Base-by-base conservation (phyloP, 2,329 filamentous ascomycete species). In the Ambrosiella beaveri region DNA sequence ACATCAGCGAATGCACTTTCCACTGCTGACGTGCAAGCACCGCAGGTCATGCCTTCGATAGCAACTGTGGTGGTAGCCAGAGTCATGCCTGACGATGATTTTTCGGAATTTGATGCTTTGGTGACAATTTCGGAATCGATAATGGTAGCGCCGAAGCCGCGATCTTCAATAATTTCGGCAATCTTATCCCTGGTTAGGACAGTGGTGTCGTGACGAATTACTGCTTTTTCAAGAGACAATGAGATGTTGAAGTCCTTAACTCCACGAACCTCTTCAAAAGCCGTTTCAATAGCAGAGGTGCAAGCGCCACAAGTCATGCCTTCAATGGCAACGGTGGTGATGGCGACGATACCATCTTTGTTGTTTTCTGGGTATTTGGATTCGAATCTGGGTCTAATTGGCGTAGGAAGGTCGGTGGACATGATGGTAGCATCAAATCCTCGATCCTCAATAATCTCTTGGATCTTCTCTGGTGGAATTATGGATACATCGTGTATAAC, bases 1-100 rank as follows among this genome's bases (percentile, higher is more conserved):
- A 91, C 71, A 62, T 78, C 80, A 63, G 81, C 80, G 70, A 98
- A 93, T 2, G 86, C 88, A 55, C 80, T 78, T 66, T 96, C 87
- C 1, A 97, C 82, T 5, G 91, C 89, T 1, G 91, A 91, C 0
- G 93, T 97, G 70, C 93, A 98, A 47, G 93, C 88, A 19, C 91
- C 91, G 67, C 93, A 97, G 1, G 93, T 98, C 93, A 98, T 98
- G 55, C 93, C 93, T 64, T 93, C 88, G 57, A 98, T 87, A 3
- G 86, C 82, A 15, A 98, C 77, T 0, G 90, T 97, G 0, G 90
- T 96, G 0, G 81, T 87, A 59, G 84, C 75, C 3, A 79, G 65
- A 59, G 68, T 65, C 61, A 66, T 69, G 9, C 35, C 40, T 69
- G 63, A 49, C 45, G 57, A 54, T 58, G 62, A 17, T 56, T 38